Percentiles rank a stretch among this genome's conserved stretches.
These are phyloP conservation scores for Narthecium ossifragum DNA, from an alignment of 106 monocot species.

Conservation along the genomic window DNA sequence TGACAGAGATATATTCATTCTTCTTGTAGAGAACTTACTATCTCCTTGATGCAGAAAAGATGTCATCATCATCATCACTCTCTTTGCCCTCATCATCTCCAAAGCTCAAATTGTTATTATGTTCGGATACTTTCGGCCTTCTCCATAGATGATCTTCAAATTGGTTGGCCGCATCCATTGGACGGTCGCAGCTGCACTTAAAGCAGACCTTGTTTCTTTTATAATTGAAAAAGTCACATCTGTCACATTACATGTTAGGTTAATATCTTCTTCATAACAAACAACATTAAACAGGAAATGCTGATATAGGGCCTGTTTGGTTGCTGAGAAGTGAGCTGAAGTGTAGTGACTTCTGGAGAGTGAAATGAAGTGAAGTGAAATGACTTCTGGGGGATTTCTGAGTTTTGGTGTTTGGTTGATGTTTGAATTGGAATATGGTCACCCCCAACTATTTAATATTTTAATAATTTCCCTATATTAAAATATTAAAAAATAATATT, in stretches of 20 bases:
- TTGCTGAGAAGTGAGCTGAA: too few relatives aligned
- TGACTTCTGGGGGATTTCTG: background rate
- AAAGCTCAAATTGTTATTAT: conserved; percentile 1
- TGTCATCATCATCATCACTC: too few relatives aligned
- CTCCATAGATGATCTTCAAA: conserved; percentile 21
- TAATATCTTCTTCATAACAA: background rate
- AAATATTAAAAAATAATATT: too few relatives aligned
- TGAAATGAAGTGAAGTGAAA: background rate
- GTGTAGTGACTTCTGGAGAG: background rate
- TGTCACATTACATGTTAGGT: background rate
- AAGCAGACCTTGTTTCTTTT: conserved; percentile 44
- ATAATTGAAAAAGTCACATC: conserved; percentile 65
- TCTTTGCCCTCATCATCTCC: background rate
- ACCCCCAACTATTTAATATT: background rate
- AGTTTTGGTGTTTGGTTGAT: background rate
- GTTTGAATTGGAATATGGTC: background rate
- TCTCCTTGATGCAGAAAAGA: too few relatives aligned
- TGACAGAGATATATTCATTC: too few relatives aligned
- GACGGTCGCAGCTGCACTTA: conserved; percentile 47
- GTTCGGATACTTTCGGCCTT: background rate
- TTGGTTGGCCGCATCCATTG: conserved; percentile 12
- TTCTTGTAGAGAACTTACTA: too few relatives aligned
- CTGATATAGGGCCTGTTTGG: background rate
- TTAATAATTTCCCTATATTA: background rate
- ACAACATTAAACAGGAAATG: background rate